Base-by-base conservation (phyloP, 2,329 filamentous ascomycete species). In the Ceratocystis destructans region DNA sequence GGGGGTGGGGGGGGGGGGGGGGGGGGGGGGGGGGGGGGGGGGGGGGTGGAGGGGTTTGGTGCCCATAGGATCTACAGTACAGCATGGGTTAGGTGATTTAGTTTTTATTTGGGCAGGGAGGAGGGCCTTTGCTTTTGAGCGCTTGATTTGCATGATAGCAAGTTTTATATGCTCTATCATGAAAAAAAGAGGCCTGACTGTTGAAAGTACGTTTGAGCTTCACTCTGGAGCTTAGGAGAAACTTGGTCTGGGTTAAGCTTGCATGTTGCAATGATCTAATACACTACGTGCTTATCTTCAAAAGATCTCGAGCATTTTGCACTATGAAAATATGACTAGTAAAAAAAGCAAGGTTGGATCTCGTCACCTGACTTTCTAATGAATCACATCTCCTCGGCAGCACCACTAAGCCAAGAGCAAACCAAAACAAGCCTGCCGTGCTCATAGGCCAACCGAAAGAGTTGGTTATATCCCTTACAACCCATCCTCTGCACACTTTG, bases 311-410 rank as follows among this genome's bases (percentile, higher is more conserved):
- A 57, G 25, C 22, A 12, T 33, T 7, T 33, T 17, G 28, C 17
- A 31, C 28, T 1, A 33, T 31, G 53, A 33, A 37, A n/a, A 33
- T 25, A 57, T 8, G 31, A 8, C 53, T 7, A 31, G 15, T 28
- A 57, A 57, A 57, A 50, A 53, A 53, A 2, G 48, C 53, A 57
- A 57, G 53, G 53, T 57, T 57, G 28, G 53, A 12, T 17, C 53
- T 57, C 33, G 53, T 57, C 53, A 57, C 53, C 25, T 57, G 53
- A 57, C 15, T 33, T 31, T 31, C 17, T 22, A 22, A 6, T 57
- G 53, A 57, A 57, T 57, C 53, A 57, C 15, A 31, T 57, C 28
- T 57, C 5, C 53, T 57, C 33, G 53, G 53, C 53, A 57, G 33
- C 15, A n/a, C 25, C 15, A 17, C 53, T 57, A 57, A 33, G 53